phyloP scores from a whole-genome alignment of 2,329 filamentous ascomycete species.

The Plectosphaerella sp. region DNA sequence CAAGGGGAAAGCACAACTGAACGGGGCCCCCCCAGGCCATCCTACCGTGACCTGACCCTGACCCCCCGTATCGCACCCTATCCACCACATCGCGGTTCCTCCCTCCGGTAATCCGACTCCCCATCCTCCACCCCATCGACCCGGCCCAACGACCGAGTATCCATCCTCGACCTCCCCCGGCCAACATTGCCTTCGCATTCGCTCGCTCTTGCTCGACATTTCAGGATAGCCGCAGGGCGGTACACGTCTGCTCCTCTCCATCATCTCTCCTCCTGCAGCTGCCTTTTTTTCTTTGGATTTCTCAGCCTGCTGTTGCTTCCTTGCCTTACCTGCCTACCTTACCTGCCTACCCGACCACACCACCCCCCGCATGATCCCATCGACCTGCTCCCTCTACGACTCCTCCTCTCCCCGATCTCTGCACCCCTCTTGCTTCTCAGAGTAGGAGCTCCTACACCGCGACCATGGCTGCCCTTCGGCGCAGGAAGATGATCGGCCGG shows the following conservation, averaged over 20 bases:
- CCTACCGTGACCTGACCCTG: background rate
- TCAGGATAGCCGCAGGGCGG: constrained; percentile 2
- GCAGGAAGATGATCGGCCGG: constrained; percentile 62
- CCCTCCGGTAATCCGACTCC: background rate
- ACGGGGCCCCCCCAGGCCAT: background rate
- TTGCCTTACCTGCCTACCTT: background rate
- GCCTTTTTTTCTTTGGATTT: background rate
- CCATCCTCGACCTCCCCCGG: background rate
- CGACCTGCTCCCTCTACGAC: background rate
- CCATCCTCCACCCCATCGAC: background rate
- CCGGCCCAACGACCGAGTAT: too few species aligned
- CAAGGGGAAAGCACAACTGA: constrained; percentile 9
- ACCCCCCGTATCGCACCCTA: background rate
- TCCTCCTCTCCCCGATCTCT: background rate
- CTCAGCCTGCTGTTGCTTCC: background rate
- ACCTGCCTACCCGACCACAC: background rate
- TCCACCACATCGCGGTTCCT: background rate
- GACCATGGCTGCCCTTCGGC: constrained; percentile 48
- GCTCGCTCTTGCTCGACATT: background rate
- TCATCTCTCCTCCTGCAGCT: background rate
- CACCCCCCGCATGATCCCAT: background rate
- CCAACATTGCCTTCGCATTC: background rate
- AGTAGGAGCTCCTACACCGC: background rate
- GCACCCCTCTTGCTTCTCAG: background rate
- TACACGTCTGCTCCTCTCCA: background rate